phyloP scores from a whole-genome alignment of 2,329 filamentous ascomycete genomes.

The Cladosporium austrohemisphaericum region DNA sequence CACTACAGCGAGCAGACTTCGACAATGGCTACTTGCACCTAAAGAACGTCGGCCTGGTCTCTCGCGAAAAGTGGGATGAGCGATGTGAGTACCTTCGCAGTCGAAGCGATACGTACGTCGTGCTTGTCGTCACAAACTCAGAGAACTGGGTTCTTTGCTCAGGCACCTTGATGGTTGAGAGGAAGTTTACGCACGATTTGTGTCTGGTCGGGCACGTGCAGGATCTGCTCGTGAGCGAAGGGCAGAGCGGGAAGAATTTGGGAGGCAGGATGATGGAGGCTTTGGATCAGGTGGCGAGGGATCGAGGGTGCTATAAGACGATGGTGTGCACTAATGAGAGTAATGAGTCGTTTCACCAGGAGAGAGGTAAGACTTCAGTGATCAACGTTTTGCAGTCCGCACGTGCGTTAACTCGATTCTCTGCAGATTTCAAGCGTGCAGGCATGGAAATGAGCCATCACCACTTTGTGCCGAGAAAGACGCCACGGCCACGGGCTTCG shows the following conservation, averaged over 20 bases:
- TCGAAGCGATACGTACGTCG: constrained; percentile 18
- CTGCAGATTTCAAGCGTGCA: constrained; percentile 15
- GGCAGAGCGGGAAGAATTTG: constrained; percentile 24
- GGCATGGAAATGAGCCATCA: constrained; percentile 17
- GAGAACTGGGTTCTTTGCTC: constrained; percentile 20
- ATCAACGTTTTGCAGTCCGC: neutral
- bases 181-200: constrained; percentile 21
- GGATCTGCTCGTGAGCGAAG: constrained; percentile 21
- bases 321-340: constrained; percentile 19
- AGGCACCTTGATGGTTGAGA: constrained; percentile 24
- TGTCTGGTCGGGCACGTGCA: constrained; percentile 20
- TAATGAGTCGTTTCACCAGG: constrained; percentile 23
- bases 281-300: constrained; percentile 19
- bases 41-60: constrained; percentile 19
- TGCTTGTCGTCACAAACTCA: constrained; percentile 20
- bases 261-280: constrained; percentile 24
- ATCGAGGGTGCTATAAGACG: constrained; percentile 24
- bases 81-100: constrained; percentile 20
- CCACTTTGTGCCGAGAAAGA: constrained; percentile 7
- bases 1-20: constrained; percentile 21
- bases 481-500: neutral
- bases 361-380: constrained; percentile 11
- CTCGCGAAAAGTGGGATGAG: constrained; percentile 21
- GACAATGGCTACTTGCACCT: constrained; percentile 20
- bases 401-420: neutral